Percentiles rank a stretch among this genome's conserved stretches.
phyloP scores from a whole-genome alignment of 805 yeast genomes.

The Dipodascopsis uninucleata region DNA sequence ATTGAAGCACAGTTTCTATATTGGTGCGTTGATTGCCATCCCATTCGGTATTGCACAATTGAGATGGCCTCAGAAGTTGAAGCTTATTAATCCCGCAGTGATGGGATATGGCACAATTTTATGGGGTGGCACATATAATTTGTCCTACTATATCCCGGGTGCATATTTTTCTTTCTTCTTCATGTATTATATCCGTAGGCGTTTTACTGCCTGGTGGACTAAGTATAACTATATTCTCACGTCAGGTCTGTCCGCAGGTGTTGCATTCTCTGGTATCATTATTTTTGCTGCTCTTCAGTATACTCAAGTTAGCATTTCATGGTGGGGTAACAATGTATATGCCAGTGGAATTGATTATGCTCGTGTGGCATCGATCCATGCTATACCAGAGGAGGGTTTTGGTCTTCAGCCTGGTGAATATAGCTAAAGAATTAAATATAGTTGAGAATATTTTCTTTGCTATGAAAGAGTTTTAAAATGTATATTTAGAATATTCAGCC shows the following conservation, averaged over 20 bases:
- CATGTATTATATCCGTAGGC: slow-evolving; percentile 53
- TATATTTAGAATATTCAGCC: too few species aligned
- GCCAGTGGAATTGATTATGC: slow-evolving; percentile 15
- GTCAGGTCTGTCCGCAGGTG: slow-evolving; percentile 65
- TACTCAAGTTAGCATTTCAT: slow-evolving; percentile 33
- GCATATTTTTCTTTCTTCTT: slow-evolving; percentile 45
- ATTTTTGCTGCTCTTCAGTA: slow-evolving; percentile 49
- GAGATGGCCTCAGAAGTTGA: slow-evolving; percentile 7
- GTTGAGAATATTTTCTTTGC: too few species aligned
- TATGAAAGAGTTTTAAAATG: too few species aligned
- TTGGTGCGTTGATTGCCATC: slow-evolving; percentile 11
- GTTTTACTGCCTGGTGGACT: slow-evolving; percentile 67
- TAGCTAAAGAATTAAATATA: too few species aligned
- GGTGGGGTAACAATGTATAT: slow-evolving; percentile 56
- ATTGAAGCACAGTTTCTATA: slow-evolving; percentile 13
- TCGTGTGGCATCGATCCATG: slow-evolving; percentile 20
- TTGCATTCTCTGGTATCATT: slow-evolving; percentile 58
- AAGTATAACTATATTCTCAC: slow-evolving; percentile 65
- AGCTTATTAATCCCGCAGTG: slow-evolving; percentile 7
- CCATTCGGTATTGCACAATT: slow-evolving; percentile 11
- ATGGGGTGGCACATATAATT: slow-evolving; percentile 18
- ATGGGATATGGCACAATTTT: slow-evolving; percentile 10
- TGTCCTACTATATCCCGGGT: slow-evolving; percentile 15
- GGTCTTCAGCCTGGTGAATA: slow-evolving; percentile 37
- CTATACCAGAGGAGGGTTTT: slow-evolving; percentile 33